phyloP scores from a whole-genome alignment of 805 yeast species.

The Candida chauliodis region DNA sequence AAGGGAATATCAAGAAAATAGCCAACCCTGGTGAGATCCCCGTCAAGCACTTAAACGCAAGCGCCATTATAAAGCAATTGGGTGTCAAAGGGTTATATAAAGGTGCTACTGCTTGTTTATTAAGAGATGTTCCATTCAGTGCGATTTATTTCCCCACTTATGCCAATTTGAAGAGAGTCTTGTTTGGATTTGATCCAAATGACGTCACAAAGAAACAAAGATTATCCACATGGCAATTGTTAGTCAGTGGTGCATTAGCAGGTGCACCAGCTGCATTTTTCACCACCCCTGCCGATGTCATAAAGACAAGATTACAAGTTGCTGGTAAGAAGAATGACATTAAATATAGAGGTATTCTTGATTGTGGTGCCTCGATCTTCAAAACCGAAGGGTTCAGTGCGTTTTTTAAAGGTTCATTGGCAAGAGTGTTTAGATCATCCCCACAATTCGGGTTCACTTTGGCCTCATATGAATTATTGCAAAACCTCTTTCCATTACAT shows the following conservation, averaged over 20 bases:
- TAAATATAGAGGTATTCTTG: constrained; percentile 69
- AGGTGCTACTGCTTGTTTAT: constrained; percentile 86
- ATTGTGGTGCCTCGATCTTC: constrained; percentile 71
- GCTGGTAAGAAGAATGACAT: constrained; percentile 76
- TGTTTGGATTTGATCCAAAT: constrained; percentile 79
- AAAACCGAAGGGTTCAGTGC: constrained; percentile 82
- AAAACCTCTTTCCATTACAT: constrained; percentile 69
- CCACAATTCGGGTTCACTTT: constrained; percentile 98
- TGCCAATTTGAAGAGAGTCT: constrained; percentile 81
- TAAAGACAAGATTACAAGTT: constrained; percentile 90
- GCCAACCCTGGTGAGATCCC: constrained; percentile 37
- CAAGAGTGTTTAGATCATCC: constrained; percentile 89
- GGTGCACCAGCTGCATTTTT: constrained; percentile 97
- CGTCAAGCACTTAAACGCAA: constrained; percentile 49
- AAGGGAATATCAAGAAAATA: constrained; percentile 58
- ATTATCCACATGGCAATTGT: constrained; percentile 78
- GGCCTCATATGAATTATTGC: constrained; percentile 94
- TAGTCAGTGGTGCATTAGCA: constrained; percentile 87
- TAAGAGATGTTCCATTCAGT: constrained; percentile 94
- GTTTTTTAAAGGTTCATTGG: constrained; percentile 94
- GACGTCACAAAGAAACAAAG: constrained; percentile 54
- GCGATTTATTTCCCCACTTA: constrained; percentile 97
- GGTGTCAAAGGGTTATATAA: constrained; percentile 85
- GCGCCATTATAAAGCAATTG: constrained; percentile 69
- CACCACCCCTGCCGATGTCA: constrained; percentile 96